Base-by-base conservation (phyloP, 176 grass and related monocot genomes). In the bread wheat (Triticum aestivum) region DNA sequence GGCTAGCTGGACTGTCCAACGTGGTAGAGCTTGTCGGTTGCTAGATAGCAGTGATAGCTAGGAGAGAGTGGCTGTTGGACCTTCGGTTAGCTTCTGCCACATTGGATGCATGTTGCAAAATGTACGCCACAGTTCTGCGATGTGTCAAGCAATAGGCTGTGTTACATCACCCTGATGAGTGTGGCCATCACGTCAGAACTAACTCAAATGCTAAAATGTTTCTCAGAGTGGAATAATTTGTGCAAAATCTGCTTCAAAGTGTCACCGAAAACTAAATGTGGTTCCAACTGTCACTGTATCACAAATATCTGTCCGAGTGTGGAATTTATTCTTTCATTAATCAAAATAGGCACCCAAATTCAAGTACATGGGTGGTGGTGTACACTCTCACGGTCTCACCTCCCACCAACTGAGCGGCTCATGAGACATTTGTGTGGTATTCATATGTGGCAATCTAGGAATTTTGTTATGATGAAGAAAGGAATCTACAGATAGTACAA, bases 311-410 rank as follows among this genome's bases (percentile, higher is more conserved):
- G 39, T 5, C 15, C n/a, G 5, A 24, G 5, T 73, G 38, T 45
- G 38, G 37, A 44, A 73, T 73, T 44, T 73, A 73, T n/a, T 72
- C 20, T 72, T 72, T 73, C 70, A 27, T 74, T 47, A 73, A 15
- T 24, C 15, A 6, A 27, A 74, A 27, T 74, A 74, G 41, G 41
- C 41, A 74, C 11, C 41, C 21, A 6, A 45, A 47, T 74, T 47
- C n/a, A 75, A 75, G 23, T 75, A 8, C 54, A 58, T 9, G 54
- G 18, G 18, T 58, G 54, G 54, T 21, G 52, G 17, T 58, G 54
- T 58, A 21, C 54, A 58, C 54, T 21, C 18, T 20, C n/a, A n/a
- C n/a, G n/a, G n/a, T n/a, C n/a, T n/a, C 54, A 58, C 54, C 54
- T 58, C 54, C 56, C 7, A 21, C 7, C 56, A 59, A 21, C 56